Base-by-base conservation (phyloP, 768 basidiomycete species). In the Thelephora ganbajun region DNA sequence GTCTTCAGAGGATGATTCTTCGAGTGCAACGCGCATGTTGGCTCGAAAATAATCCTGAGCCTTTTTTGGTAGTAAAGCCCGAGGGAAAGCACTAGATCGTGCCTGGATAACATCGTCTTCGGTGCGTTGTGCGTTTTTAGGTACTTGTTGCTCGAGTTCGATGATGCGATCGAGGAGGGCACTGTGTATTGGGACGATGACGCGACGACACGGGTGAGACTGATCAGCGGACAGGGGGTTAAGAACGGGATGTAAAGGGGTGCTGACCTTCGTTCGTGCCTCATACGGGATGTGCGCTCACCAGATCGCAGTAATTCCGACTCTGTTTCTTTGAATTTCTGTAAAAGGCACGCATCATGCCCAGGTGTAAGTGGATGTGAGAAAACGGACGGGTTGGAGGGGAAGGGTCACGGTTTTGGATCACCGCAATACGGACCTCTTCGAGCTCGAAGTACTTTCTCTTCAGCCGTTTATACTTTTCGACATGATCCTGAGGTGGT, bases 381-480 rank as follows among this genome's bases (percentile, higher is more conserved):
- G 35, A 6, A n/a, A 33, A 6, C 22, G 41, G 47, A 20, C 16
- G 34, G 26, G 11, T 34, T 12, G 14, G 11, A 33, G 22, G 13
- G 18, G n/a, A 3, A 19, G 23, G 35, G n/a, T 12, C 42, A 0
- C 26, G 26, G 26, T 30, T 30, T 30, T 30, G 26, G 26, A 4
- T 9, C 9, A 9, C n/a, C n/a, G 26, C 4, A 30, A 30, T 4
- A 30, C 26, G 26, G 22, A 84, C 83, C 74, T 84, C 77, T 55
- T 83, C 79, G 36, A 83, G 71, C 47, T 81, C 79, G 53, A 73
- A 72, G 59, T 74, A 80, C 35, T 76, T 74, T 37, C 77, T 64
- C 59, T 86, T 86, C 46, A 83, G 67, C 53, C 70, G 74, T 50
- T 64, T 66, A 61, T 82, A 80, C 62, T 81, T 83, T 64, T 82